These are phyloP conservation scores for Xylaria sp. DNA, from an alignment of 2,329 filamentous ascomycete genomes.

Conservation along the genomic window DNA sequence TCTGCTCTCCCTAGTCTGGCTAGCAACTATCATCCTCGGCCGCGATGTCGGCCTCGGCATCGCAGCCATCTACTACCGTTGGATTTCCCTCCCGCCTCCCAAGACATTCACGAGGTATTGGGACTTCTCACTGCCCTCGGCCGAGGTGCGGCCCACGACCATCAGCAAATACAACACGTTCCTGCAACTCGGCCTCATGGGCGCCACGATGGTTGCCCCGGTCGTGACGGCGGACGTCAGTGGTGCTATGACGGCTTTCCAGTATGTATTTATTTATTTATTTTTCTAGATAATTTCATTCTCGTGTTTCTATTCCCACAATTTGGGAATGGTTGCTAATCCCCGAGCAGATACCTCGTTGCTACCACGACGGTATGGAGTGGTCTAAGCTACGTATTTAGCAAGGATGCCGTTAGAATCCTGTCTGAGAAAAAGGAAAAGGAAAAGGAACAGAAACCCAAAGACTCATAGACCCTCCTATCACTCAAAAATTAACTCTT, in stretches of 20 bases:
- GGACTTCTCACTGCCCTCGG: conserved; percentile 93
- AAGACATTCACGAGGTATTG: conserved; percentile 95
- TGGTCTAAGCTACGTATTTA: conserved; percentile 90
- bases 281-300: conserved; percentile 1
- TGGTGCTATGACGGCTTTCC: conserved; percentile 68
- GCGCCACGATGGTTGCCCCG: conserved; percentile 83
- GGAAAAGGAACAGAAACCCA: conserved; percentile 43
- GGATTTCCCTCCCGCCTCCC: conserved; percentile 90
- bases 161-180: conserved; percentile 96
- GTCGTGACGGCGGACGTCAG: conserved; percentile 71
- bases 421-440: conserved; percentile 58
- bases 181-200: conserved; percentile 87
- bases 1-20: conserved; percentile 69
- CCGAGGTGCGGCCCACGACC: conserved; percentile 83
- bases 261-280: conserved; percentile 67
- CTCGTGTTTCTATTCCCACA: neutral
- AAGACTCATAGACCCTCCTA: conserved; percentile 13
- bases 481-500: neutral
- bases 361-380: conserved; percentile 93
- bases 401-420: conserved; percentile 92
- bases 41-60: conserved; percentile 86
- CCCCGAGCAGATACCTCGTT: conserved; percentile 75
- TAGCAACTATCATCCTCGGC: conserved; percentile 90
- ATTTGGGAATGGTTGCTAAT: conserved; percentile 44
- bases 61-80: conserved; percentile 93